Percentiles rank a stretch among this genome's conserved stretches.
Conservation (phyloP, 1,284 basidiomycete species). For the Ganoderma multipileum region DNA sequence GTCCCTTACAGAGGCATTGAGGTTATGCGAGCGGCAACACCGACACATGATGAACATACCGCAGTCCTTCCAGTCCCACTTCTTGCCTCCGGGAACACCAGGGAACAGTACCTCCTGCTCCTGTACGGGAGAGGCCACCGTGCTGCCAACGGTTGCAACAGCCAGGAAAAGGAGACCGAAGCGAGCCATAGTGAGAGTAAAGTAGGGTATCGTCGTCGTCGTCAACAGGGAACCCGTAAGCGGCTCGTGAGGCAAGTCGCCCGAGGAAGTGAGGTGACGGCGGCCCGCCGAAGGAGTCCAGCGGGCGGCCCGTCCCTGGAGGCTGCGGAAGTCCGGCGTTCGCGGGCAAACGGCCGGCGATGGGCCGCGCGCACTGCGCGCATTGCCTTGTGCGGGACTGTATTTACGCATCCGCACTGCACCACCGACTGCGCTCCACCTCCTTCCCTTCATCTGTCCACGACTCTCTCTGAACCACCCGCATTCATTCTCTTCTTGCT, state of each 20-base stretch:
- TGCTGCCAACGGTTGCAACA: slow-evolving; percentile 42
- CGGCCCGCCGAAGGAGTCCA: neutral
- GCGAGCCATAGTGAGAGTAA: slow-evolving; percentile 48
- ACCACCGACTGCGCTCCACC: slow-evolving; percentile 14
- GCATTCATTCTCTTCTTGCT: slow-evolving; percentile 16
- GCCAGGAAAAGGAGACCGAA: slow-evolving; percentile 48
- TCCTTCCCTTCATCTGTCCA: slow-evolving; percentile 1
- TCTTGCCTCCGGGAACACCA: slow-evolving; percentile 40
- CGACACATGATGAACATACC: slow-evolving; percentile 49
- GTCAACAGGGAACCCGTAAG: slow-evolving; percentile 18
- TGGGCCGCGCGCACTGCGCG: neutral
- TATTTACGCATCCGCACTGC: slow-evolving; percentile 12
- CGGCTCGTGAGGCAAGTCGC: slow-evolving; percentile 11
- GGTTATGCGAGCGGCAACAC: neutral
- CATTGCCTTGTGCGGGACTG: slow-evolving; percentile 6
- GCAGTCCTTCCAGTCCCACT: slow-evolving; percentile 66
- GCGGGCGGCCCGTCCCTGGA: neutral
- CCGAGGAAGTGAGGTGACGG: slow-evolving; percentile 7
- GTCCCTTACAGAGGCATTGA: slow-evolving; percentile 47
- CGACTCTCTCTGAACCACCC: slow-evolving; percentile 19
- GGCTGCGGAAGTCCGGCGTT: slow-evolving; percentile 12
- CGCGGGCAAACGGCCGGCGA: neutral
- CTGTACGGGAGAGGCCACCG: slow-evolving; percentile 40
- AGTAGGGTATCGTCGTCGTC: slow-evolving; percentile 24
- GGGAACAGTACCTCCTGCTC: slow-evolving; percentile 44